Percentiles rank a stretch among this genome's conserved stretches.
phyloP scores from a whole-genome alignment of 345 rosid species.

The Murraya paniculata region DNA sequence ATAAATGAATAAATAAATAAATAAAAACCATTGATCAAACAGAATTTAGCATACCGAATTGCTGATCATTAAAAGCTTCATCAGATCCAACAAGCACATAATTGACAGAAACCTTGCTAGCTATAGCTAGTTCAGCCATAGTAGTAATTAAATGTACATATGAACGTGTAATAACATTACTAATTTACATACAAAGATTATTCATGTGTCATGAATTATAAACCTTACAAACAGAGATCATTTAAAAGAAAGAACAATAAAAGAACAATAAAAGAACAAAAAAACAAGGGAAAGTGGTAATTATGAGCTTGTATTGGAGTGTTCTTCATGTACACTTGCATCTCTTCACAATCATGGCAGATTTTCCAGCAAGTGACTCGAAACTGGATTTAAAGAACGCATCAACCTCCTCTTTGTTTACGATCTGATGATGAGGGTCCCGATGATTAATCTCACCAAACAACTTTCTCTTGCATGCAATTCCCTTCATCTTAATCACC shows the following conservation, averaged over 20 bases:
- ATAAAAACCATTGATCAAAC: too few species aligned
- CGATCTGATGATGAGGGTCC: conserved; percentile 10
- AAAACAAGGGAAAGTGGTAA: not conserved
- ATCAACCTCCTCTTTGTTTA: conserved; percentile 26
- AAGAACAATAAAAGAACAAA: not conserved
- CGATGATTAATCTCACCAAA: conserved; percentile 4
- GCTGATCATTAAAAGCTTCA: not conserved
- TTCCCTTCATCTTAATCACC: not conserved
- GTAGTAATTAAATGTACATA: not conserved
- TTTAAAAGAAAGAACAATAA: not conserved
- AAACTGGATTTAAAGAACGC: conserved; percentile 20
- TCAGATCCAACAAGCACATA: not conserved
- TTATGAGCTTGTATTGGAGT: not conserved
- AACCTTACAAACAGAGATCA: not conserved
- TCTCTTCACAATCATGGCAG: conserved; percentile 12
- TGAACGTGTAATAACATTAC: not conserved
- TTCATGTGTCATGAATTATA: conserved; percentile 8
- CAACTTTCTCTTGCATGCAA: conserved; percentile 20
- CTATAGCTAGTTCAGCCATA: not conserved
- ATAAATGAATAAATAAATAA: not conserved
- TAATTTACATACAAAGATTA: conserved; percentile 1
- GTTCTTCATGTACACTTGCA: conserved; percentile 19
- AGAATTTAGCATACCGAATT: not conserved
- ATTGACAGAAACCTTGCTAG: not conserved
- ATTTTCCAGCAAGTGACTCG: not conserved